phyloP scores from a whole-genome alignment of 176 grass and related monocot species.

The Saccharum spontaneum region DNA sequence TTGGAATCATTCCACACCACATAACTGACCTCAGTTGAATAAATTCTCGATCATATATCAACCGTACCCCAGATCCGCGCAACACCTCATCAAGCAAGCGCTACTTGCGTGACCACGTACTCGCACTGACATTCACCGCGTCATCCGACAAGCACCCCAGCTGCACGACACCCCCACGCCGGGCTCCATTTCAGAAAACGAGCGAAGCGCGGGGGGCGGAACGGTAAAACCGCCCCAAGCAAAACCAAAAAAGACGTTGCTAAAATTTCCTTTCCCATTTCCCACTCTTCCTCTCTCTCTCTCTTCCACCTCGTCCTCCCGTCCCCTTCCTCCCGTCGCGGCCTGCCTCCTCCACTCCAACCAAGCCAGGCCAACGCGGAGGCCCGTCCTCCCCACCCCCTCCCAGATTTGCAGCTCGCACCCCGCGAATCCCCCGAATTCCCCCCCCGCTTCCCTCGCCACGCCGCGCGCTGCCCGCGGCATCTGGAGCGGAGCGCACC shows the following conservation, averaged over 20 bases:
- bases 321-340: conserved; percentile 15
- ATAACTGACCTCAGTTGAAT: background rate
- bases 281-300: background rate
- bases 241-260: conserved; percentile 35
- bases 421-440: conserved; percentile 30
- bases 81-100: too few species aligned
- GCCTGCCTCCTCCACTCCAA: conserved; percentile 27
- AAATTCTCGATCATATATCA: too few species aligned
- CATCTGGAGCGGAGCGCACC: conserved; percentile 16
- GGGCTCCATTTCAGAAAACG: conserved; percentile 14
- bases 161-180: background rate
- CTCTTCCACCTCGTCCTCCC: conserved; percentile 25
- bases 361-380: conserved; percentile 3
- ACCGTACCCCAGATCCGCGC: background rate
- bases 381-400: background rate
- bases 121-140: background rate
- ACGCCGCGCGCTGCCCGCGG: conserved; percentile 32
- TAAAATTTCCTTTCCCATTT: conserved; percentile 3
- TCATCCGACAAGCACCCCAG: background rate
- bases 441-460: background rate
- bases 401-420: conserved; percentile 35
- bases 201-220: background rate
- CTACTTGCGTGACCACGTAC: background rate
- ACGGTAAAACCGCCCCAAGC: background rate
- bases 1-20: background rate